Percentiles rank a stretch among this genome's conserved stretches.
Evolutionary conservation across 1,284 basidiomycete species (phyloP).

Genomic region (Agroathelia rolfsii): DNA sequence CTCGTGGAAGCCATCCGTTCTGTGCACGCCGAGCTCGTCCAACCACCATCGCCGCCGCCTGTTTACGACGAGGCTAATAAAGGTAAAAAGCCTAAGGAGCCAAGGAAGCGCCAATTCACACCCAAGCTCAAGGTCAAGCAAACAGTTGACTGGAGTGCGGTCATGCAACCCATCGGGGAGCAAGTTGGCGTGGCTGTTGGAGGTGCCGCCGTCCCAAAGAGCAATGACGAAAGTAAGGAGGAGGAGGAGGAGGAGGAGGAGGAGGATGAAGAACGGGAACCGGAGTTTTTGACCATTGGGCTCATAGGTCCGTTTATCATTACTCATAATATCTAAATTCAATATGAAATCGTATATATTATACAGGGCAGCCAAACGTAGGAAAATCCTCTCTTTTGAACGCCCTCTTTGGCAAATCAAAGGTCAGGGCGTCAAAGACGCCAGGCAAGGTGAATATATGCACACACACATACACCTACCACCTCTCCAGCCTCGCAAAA

Average conservation of each 20-base stretch:
- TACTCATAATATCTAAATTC: conserved; percentile 2
- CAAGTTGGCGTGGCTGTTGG: conserved; percentile 34
- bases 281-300: conserved; percentile 70
- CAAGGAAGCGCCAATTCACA: too few species aligned
- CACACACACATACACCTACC: conserved; percentile 1
- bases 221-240: conserved; percentile 16
- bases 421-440: conserved; percentile 79
- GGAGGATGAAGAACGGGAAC: conserved; percentile 32
- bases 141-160: conserved; percentile 66
- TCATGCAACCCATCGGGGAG: conserved; percentile 34
- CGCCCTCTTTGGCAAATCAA: conserved; percentile 75
- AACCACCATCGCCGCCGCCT: conserved; percentile 54
- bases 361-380: conserved; percentile 81
- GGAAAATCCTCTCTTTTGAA: conserved; percentile 90
- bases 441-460: conserved; percentile 67
- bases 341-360: too few species aligned
- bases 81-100: too few species aligned
- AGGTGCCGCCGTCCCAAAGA: conserved; percentile 26
- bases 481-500: too few species aligned
- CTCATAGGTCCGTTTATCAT: conserved; percentile 53
- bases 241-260: conserved; percentile 20
- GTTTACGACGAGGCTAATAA: conserved; percentile 34
- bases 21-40: conserved; percentile 59
- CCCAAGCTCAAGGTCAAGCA: conserved; percentile 50
- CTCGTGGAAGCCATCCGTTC: conserved; percentile 61